Base-by-base conservation (phyloP, 129 eudicot species). In the Ambrosia trifida region DNA sequence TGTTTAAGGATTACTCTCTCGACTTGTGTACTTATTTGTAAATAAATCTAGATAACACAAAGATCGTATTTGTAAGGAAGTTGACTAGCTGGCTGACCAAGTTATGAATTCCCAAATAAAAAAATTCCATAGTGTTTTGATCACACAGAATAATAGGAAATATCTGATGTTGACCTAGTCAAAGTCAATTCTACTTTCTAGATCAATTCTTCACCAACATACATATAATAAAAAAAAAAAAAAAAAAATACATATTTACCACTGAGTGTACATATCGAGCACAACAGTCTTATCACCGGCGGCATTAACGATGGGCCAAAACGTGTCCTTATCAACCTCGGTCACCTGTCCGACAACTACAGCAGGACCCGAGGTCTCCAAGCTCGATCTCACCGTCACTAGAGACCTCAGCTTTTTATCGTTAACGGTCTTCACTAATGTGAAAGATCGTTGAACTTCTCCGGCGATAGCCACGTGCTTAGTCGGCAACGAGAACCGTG, bases 241-340 rank as follows among this genome's bases (percentile, higher is more conserved):
- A 5, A 24, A 24, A 24, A 24, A 0, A 24, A 24, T 24, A 24
- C 28, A 24, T 0, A 16, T 3, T 73, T 85, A 91, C 96, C 97
- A 91, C 49, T 91, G 96, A 53, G 97, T 88, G 83, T 86, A 91
- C 97, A 91, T 91, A 64, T 91, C 97, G 32, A 91, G 80, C 65
- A 91, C 91, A 36, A 91, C 96, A 49, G 88, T 44, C 84, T 88
- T 88, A 52, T 82, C 94, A 3, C 83, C 96, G 53, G 97, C 97
- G 35, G 85, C 87, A 16, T 88, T 77, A 64, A 88, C 97, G 63
- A 91, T 83, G 0, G 96, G 97, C 97, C 97, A 91, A 52, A 91
- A 91, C 16, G 94, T 91, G 41, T 88, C 96, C 83, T 84, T 76
- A 51, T 72, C 54, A 6, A 91, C 97, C 69, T 84, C 91, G 13